Percentiles rank a stretch among this genome's conserved stretches.
phyloP scores from a whole-genome alignment of 306 rosid species.

The Astragalus glycyphyllos region DNA sequence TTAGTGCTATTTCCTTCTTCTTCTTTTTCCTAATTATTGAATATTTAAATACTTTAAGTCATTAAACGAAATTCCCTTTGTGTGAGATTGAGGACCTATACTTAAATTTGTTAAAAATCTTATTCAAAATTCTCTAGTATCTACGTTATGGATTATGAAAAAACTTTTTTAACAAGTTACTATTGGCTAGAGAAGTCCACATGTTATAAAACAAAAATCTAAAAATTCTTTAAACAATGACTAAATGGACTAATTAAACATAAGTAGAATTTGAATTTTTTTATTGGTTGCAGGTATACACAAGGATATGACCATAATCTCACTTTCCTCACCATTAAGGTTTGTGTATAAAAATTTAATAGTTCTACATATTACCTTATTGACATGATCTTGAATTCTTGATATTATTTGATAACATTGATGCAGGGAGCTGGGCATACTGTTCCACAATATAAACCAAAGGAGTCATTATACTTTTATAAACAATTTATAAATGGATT shows the following conservation, averaged over 20 bases:
- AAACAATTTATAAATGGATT: constrained; percentile 60
- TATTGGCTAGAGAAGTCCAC: too few relatives aligned
- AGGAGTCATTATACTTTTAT: constrained; percentile 65
- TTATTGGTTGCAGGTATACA: constrained; percentile 55
- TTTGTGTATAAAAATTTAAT: constrained; percentile 7
- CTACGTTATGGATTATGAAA: too few relatives aligned
- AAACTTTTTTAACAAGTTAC: too few relatives aligned
- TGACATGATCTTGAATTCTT: background rate
- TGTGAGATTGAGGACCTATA: background rate
- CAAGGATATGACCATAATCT: constrained; percentile 67
- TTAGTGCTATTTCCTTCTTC: background rate
- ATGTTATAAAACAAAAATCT: too few relatives aligned
- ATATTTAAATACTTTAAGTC: background rate
- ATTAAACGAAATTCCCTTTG: background rate
- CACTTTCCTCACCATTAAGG: constrained; percentile 76
- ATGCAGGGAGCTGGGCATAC: constrained; percentile 85
- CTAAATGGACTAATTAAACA: background rate
- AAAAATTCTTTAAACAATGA: background rate
- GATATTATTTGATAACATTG: constrained; percentile 24
- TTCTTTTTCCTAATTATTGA: background rate
- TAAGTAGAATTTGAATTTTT: background rate
- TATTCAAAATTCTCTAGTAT: background rate
- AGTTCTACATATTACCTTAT: background rate
- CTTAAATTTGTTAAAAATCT: background rate
- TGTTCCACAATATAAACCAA: constrained; percentile 82